Conservation (phyloP, 805 yeast genomes). For the Candida ortonii region DNA sequence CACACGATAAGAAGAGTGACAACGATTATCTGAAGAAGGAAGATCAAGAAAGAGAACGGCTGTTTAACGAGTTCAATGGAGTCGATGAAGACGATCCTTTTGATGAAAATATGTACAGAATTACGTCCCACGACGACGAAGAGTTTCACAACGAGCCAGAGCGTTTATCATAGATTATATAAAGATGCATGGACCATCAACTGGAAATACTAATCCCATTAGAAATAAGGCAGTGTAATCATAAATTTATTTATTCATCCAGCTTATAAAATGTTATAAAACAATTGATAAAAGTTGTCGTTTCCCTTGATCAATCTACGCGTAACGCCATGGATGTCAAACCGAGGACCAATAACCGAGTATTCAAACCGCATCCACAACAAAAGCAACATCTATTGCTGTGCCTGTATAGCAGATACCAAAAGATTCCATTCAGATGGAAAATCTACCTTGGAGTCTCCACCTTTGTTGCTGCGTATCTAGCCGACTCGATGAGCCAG, state of each 20-base stretch:
- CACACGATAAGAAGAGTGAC: constrained; percentile 11
- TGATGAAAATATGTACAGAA: constrained; percentile 24
- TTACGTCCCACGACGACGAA: constrained; percentile 20
- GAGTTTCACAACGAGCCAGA: constrained; percentile 8
- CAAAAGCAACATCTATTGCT: constrained; percentile 5
- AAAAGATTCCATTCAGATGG: constrained; percentile 27
- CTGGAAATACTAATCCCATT: no score
- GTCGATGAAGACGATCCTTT: constrained; percentile 29
- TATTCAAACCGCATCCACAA: constrained; percentile 10
- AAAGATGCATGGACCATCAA: no score
- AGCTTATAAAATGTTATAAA: no score
- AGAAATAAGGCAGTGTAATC: no score
- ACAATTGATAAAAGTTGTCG: no score
- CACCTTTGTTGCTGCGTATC: constrained; percentile 30
- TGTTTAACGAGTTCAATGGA: constrained; percentile 41
- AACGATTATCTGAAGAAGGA: constrained; percentile 22
- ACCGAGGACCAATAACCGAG: constrained; percentile 4
- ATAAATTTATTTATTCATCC: no score
- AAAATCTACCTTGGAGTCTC: constrained; percentile 32
- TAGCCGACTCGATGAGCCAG: constrained; percentile 31
- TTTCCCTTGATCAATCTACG: no score
- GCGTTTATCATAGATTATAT: constrained; percentile 9
- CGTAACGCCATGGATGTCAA: no score
- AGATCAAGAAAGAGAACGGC: constrained; percentile 39
- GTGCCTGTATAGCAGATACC: constrained; percentile 18